These are phyloP conservation scores for Spatholobus suberectus DNA, from an alignment of 306 rosid species.

Conservation along the genomic window DNA sequence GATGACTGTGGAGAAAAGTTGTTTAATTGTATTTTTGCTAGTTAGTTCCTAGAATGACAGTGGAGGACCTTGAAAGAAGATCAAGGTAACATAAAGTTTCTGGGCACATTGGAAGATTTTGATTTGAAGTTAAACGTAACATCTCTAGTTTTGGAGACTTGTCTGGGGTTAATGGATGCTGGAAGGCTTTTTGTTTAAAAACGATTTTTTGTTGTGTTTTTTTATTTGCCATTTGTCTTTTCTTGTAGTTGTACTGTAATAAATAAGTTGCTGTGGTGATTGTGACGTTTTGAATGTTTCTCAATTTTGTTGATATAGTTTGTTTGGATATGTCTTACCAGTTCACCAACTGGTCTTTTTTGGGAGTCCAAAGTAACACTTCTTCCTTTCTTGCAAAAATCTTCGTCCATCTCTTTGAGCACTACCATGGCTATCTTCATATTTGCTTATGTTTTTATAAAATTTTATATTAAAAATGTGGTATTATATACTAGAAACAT, in stretches of 20 bases:
- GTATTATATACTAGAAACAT: neutral
- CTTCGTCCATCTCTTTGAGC: neutral
- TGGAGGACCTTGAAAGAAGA: constrained; percentile 19
- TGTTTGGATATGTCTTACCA: neutral
- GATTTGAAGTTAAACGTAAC: constrained; percentile 11
- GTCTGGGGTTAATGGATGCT: constrained; percentile 10
- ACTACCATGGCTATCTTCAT: neutral
- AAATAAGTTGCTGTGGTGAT: constrained; percentile 23
- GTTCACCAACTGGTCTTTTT: constrained; percentile 29
- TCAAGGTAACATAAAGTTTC: constrained; percentile 14
- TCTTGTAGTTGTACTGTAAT: constrained; percentile 23
- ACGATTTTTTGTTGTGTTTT: neutral
- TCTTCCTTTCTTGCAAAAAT: neutral
- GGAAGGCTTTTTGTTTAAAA: neutral
- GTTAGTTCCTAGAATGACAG: constrained; percentile 4
- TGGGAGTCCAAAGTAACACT: neutral
- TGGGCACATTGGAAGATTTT: constrained; percentile 9
- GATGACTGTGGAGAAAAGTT: constrained; percentile 32
- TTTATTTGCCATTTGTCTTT: neutral
- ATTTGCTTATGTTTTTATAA: neutral
- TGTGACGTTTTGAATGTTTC: constrained; percentile 8
- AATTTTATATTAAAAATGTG: neutral
- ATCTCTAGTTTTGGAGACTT: constrained; percentile 28
- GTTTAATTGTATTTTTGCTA: constrained; percentile 28
- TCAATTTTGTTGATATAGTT: neutral